Evolutionary conservation across 2,329 filamentous ascomycete genomes (phyloP), one percentile per base, ranked within the genome.

Genomic region (Ophiostoma sp.): DNA sequence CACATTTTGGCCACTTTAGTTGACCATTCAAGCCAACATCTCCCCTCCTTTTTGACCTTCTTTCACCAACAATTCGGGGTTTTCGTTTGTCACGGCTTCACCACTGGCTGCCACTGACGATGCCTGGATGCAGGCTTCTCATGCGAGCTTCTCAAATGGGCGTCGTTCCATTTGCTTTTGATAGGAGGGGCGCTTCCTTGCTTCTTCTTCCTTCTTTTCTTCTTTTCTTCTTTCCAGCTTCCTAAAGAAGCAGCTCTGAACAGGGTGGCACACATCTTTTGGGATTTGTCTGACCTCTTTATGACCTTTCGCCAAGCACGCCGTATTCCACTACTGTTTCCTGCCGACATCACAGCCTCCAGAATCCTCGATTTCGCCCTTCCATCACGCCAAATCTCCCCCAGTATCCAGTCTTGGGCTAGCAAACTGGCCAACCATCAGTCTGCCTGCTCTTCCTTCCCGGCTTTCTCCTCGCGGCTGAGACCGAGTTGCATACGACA

Each of bases 161-260:
- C 50, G 59, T 17, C 31, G 59, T 50, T 52, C 42, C 42, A 68
- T 48, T 48, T 31, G 15, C 42, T 3, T 68, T 31, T 28, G 42
- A 68, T 45, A 48, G 22, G 31, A 17, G 31, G 57, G 15, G 39
- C 11, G 42, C 19, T n/a, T 12, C 42, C n/a, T 22, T 12, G 39
- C 42, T n/a, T 12, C 64, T 33, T 31, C 42, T 19, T 50, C 33
- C 42, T 48, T 33, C 17, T 50, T 12, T 28, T 25, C 45, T 31
- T 33, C 25, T 28, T 64, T 64, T 11, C 59, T 64, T 50, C 64
- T 33, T 33, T 48, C 45, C 69, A 70, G 52, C 69, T 70, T 70
- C 69, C 69, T 70, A 70, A 70, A 59, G 33, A 70, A 70, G 69
- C 69, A 70, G 52, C 69, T 70, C 69, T 45, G 52, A 42, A 45